Conservation (phyloP, 495 filamentous ascomycete species). For the Tuber magnatum region DNA sequence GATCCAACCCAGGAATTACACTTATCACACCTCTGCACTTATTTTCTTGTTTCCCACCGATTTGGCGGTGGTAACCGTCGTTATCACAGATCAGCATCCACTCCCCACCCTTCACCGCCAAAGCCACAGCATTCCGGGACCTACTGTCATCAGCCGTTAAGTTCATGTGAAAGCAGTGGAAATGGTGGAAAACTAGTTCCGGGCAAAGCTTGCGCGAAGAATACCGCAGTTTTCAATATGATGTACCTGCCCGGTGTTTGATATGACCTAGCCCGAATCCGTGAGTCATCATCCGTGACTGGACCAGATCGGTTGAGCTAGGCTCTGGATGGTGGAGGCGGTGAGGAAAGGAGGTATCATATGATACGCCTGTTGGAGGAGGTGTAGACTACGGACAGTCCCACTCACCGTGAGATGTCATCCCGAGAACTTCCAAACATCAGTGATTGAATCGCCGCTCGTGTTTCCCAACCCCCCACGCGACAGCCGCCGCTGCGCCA, state of each 20-base stretch:
- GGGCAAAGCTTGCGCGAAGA: not conserved
- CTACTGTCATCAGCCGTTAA: not conserved
- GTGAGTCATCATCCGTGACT: not conserved
- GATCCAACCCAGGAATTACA: constrained; percentile 46
- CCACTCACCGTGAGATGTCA: not conserved
- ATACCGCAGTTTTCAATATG: no score
- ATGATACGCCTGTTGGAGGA: not conserved
- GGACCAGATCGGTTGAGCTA: not conserved
- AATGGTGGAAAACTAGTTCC: not conserved
- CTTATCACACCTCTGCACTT: no score
- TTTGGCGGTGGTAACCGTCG: not conserved
- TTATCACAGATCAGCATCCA: constrained; percentile 15
- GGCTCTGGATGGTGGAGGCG: not conserved
- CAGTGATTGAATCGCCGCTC: not conserved
- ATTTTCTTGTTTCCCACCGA: not conserved
- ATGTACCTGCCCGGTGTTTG: not conserved
- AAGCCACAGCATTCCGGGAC: constrained; percentile 12
- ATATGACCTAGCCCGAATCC: not conserved
- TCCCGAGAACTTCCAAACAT: not conserved
- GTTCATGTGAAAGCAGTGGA: not conserved
- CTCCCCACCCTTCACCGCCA: constrained; percentile 7
- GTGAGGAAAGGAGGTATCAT: not conserved
- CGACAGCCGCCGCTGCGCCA: no score
- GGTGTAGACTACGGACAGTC: not conserved
- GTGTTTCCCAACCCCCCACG: not conserved